Base-by-base conservation (phyloP, 768 basidiomycete species). In the Amanita inopinata region DNA sequence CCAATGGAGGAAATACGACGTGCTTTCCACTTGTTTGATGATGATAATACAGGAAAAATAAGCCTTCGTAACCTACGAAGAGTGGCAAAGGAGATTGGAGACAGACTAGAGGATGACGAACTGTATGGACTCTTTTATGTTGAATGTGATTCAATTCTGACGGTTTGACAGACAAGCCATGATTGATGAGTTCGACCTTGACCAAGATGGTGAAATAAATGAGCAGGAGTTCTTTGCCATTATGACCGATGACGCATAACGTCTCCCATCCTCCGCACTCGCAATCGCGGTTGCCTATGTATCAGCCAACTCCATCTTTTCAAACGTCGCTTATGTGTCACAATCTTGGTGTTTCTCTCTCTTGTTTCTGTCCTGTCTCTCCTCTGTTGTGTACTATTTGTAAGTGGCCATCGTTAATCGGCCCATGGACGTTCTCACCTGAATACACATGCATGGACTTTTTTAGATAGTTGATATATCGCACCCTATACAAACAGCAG, bases 161-260 rank as follows among this genome's bases (percentile, higher is more conserved):
- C 15, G 23, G 6, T 19, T 27, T 11, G 28, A 22, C 51, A 97
- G 94, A 51, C 92, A 97, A 79, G 96, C 96, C 17, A 99, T 99
- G 96, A 99, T 99, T 56, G 96, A 99, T 54, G 96, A 99, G 64
- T 99, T 99, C 57, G 96, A 99, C 62, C 78, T 99, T 18, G 96
- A 99, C 65, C 83, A 91, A 59, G 96, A 99, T 51, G 92, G 93
- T 20, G 94, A 94, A 66, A 98, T 98, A 60, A 92, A 80, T 56
- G 85, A 93, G 58, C 80, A 88, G 56, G 96, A 99, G 61, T 98
- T 99, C 66, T 80, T 93, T 53, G 83, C 87, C 33, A 94, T 97
- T 60, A 92, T 97, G 93, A 87, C 87, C 17, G 92, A 96, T 62
- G 91, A 94, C 47, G 71, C 82, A 58, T 87, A 65, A 61, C 37